Conservation (phyloP, 768 basidiomycete genomes). For the Serendipita indica region DNA sequence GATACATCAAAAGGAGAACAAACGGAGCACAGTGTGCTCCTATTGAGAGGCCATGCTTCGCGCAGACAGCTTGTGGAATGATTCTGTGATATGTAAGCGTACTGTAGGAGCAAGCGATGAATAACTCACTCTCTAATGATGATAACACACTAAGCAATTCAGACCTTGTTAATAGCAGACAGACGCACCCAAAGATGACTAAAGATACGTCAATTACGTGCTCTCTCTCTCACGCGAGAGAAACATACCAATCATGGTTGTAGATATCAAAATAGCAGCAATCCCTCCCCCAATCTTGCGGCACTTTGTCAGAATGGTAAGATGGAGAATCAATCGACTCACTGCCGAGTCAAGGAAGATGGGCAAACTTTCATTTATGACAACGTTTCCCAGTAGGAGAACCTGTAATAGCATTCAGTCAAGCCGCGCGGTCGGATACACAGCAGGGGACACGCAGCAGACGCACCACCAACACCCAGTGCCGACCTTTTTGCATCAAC, state of each 20-base stretch:
- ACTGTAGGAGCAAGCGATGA: not conserved
- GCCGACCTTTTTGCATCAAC: slow-evolving; percentile 49
- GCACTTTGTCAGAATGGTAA: not conserved
- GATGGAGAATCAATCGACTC: not conserved
- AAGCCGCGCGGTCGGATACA: slow-evolving; percentile 13
- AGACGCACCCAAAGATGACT: slow-evolving; percentile 71
- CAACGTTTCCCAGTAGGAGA: slow-evolving; percentile 76
- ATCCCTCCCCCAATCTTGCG: slow-evolving; percentile 55
- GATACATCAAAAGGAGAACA: slow-evolving; percentile 58
- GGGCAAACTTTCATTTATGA: slow-evolving; percentile 42
- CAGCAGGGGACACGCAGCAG: not conserved
- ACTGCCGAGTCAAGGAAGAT: slow-evolving; percentile 34
- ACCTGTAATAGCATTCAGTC: slow-evolving; percentile 46
- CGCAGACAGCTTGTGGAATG: slow-evolving; percentile 60
- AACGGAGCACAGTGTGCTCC: slow-evolving; percentile 67
- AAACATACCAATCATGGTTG: slow-evolving; percentile 47
- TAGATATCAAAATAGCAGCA: slow-evolving; percentile 65
- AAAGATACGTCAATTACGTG: not conserved
- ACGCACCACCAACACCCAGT: slow-evolving; percentile 86
- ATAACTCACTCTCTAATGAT: slow-evolving; percentile 27
- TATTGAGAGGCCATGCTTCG: slow-evolving; percentile 62
- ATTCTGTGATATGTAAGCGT: slow-evolving; percentile 30
- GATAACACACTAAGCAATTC: slow-evolving; percentile 26
- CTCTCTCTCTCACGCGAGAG: slow-evolving; percentile 11
- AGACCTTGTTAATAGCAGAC: not conserved